Evolutionary conservation across 2,329 filamentous ascomycete genomes (phyloP).

Genomic region (Ophiostoma ulmi): DNA sequence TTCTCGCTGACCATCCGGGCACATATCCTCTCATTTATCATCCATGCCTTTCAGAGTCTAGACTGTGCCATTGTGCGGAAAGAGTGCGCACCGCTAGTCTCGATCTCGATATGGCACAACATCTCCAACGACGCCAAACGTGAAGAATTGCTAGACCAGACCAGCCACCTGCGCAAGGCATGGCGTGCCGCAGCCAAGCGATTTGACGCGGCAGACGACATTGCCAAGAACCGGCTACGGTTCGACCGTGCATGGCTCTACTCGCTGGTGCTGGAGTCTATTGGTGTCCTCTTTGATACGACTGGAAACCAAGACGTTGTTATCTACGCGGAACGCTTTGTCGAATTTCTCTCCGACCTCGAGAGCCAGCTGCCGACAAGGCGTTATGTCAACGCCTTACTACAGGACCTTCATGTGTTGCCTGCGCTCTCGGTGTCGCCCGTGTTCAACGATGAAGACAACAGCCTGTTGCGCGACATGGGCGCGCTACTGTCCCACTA

Average conservation of each 20-base stretch:
- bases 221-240: constrained; percentile 69
- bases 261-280: constrained; percentile 75
- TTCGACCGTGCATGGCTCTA: constrained; percentile 96
- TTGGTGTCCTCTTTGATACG: constrained; percentile 63
- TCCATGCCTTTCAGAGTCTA: constrained; percentile 86
- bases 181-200: constrained; percentile 85
- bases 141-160: constrained; percentile 67
- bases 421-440: constrained; percentile 73
- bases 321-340: constrained; percentile 84
- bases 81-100: constrained; percentile 91
- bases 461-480: constrained; percentile 74
- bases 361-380: constrained; percentile 91
- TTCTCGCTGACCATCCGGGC: constrained; percentile 64
- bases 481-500: constrained; percentile 79
- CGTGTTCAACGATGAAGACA: constrained; percentile 68
- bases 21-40: constrained; percentile 83
- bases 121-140: constrained; percentile 71
- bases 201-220: constrained; percentile 79
- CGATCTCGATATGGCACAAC: constrained; percentile 94
- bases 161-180: constrained; percentile 72
- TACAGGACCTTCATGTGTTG: constrained; percentile 80
- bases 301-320: constrained; percentile 50
- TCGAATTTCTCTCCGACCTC: constrained; percentile 84
- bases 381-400: constrained; percentile 82
- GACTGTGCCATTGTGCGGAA: constrained; percentile 86